These are phyloP conservation scores for Rhodamnia argentea DNA, from an alignment of 345 rosid species.

Conservation along the genomic window DNA sequence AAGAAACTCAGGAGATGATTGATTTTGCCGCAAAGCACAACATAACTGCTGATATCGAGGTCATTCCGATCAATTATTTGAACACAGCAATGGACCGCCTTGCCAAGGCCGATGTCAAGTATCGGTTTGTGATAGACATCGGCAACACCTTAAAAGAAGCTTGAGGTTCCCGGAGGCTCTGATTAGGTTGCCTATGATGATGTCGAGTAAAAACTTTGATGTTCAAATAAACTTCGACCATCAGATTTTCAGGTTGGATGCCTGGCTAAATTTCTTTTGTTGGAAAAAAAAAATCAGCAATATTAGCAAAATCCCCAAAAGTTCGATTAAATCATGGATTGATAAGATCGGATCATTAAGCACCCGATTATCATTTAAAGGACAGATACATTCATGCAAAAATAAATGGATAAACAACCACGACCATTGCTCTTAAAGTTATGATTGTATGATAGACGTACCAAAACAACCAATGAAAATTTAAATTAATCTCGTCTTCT, in stretches of 20 bases:
- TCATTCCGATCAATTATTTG: conserved; percentile 10
- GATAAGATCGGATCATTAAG: background rate
- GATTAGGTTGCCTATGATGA: background rate
- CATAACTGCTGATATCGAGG: conserved; percentile 5
- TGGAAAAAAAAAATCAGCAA: background rate
- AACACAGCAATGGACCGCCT: conserved; percentile 13
- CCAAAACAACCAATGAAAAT: background rate
- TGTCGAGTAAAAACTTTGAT: too few species aligned
- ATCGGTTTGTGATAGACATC: conserved; percentile 16
- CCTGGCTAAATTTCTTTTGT: background rate
- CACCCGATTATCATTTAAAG: background rate
- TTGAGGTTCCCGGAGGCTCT: background rate
- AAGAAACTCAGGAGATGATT: conserved; percentile 26
- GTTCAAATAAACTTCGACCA: background rate
- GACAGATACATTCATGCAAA: rapidly evolving
- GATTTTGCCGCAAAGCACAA: conserved; percentile 12
- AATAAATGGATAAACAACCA: background rate
- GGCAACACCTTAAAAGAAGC: conserved; percentile 3
- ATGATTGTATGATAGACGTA: background rate
- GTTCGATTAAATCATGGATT: too few species aligned
- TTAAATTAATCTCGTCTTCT: background rate
- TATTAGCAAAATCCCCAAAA: too few species aligned
- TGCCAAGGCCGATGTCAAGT: conserved; percentile 4
- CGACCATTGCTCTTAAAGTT: background rate
- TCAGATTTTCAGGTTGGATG: background rate